Evolutionary conservation across 2,329 filamentous ascomycete species (phyloP).

Genomic region (Epichloe elymi): DNA sequence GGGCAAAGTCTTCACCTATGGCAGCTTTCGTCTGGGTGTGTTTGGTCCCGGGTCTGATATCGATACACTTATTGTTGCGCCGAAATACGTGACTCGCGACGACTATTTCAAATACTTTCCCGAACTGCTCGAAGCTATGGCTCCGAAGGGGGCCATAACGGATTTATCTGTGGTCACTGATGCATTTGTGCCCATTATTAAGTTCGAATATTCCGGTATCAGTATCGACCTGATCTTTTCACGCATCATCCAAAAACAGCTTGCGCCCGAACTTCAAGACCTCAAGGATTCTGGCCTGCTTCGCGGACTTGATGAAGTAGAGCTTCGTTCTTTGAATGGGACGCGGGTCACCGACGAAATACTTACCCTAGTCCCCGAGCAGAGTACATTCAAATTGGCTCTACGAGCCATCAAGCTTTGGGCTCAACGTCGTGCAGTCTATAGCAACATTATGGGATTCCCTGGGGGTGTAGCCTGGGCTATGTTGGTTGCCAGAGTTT

Average conservation of each 20-base stretch:
- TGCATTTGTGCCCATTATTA: slow-evolving; percentile 93
- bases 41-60: slow-evolving; percentile 96
- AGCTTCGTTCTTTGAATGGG: slow-evolving; percentile 83
- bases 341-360: slow-evolving; percentile 93
- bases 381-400: slow-evolving; percentile 78
- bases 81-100: slow-evolving; percentile 74
- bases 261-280: slow-evolving; percentile 53
- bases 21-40: slow-evolving; percentile 87
- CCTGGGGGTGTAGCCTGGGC: slow-evolving; percentile 96
- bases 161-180: slow-evolving; percentile 78
- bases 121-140: slow-evolving; percentile 62
- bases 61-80: slow-evolving; percentile 85
- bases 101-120: slow-evolving; percentile 91
- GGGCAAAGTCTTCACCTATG: slow-evolving; percentile 90
- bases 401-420: slow-evolving; percentile 90
- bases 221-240: slow-evolving; percentile 92
- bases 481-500: slow-evolving; percentile 91
- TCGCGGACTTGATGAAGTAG: slow-evolving; percentile 72
- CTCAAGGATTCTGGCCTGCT: slow-evolving; percentile 76
- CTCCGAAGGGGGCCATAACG: slow-evolving; percentile 64
- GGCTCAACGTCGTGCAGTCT: slow-evolving; percentile 85
- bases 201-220: slow-evolving; percentile 81
- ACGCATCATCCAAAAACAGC: slow-evolving; percentile 55
- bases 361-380: slow-evolving; percentile 73
- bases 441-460: slow-evolving; percentile 92